A percentile compares a stretch with the other conserved stretches of the same genome.
Conservation (phyloP, 1,139 yeast genomes). For the Sporopachydermia cereana region DNA sequence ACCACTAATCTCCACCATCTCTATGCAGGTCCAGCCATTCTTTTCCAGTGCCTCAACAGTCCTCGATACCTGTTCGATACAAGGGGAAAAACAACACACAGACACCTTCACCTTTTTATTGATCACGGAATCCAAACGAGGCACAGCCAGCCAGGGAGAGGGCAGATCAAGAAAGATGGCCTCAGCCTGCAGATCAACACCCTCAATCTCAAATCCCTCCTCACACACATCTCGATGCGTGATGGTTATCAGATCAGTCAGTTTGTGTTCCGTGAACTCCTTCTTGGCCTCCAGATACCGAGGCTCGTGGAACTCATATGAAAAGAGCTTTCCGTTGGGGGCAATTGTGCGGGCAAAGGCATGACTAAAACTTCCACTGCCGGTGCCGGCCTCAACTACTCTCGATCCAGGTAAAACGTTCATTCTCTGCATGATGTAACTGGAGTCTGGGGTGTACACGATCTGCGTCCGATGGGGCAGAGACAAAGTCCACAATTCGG, state of each 20-base stretch:
- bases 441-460: constrained; percentile 91
- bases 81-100: constrained; percentile 92
- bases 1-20: constrained; percentile 87
- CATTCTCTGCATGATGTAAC: constrained; percentile 77
- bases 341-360: constrained; percentile 77
- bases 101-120: constrained; percentile 43
- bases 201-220: constrained; percentile 56
- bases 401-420: constrained; percentile 61
- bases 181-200: constrained; percentile 39
- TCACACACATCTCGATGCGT: constrained; percentile 92
- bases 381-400: constrained; percentile 96
- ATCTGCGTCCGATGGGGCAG: constrained; percentile 96
- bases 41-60: constrained; percentile 65
- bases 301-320: constrained; percentile 86
- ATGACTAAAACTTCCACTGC: constrained; percentile 93
- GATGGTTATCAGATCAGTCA: constrained; percentile 38
- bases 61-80: constrained; percentile 91
- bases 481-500: constrained; percentile 92
- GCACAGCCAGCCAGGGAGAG: constrained; percentile 94
- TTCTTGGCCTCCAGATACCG: constrained; percentile 66
- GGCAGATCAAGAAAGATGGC: constrained; percentile 87
- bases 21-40: constrained; percentile 79
- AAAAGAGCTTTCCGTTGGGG: constrained; percentile 49
- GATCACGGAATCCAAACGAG: constrained; percentile 52
- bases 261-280: constrained; percentile 68